Evolutionary conservation across 2,329 filamentous ascomycete species (phyloP).

Genomic region (Alternaria panax): DNA sequence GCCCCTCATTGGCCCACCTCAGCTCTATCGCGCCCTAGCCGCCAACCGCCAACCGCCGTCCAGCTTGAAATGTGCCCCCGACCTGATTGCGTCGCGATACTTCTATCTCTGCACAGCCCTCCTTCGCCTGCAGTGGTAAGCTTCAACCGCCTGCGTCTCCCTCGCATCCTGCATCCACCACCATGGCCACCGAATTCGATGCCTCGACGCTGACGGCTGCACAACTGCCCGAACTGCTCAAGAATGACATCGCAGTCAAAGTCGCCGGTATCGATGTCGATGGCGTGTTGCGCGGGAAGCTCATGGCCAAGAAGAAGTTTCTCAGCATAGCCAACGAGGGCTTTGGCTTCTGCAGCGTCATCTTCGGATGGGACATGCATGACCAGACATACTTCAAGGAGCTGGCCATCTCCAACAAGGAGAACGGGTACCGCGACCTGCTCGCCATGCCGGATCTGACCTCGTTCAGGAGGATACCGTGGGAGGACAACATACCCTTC

Average conservation of each 20-base stretch:
- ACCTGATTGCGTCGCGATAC: constrained; percentile 14
- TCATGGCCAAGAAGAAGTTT: constrained; percentile 93
- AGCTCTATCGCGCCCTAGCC: constrained; percentile 29
- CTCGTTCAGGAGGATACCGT: constrained; percentile 84
- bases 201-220: constrained; percentile 64
- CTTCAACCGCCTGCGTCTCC: not conserved
- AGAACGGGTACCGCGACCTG: constrained; percentile 88
- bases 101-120: not conserved
- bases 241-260: constrained; percentile 80
- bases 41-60: not conserved
- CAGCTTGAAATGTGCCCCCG: not conserved
- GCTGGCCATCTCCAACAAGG: constrained; percentile 85
- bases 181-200: constrained; percentile 24
- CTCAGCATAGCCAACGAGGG: constrained; percentile 79
- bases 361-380: constrained; percentile 98
- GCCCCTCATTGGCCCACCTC: constrained; percentile 41
- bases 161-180: not conserved
- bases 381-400: constrained; percentile 88
- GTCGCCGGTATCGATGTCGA: constrained; percentile 88
- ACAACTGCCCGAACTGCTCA: constrained; percentile 70
- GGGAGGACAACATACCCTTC: constrained; percentile 87
- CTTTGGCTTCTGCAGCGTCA: constrained; percentile 92
- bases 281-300: constrained; percentile 85
- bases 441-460: constrained; percentile 80
- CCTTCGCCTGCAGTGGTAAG: not conserved